A percentile compares a stretch with the other conserved stretches of the same genome.
These are phyloP conservation scores for Aspergillus sclerotialis DNA, from an alignment of 2,329 filamentous ascomycete species.

Conservation along the genomic window DNA sequence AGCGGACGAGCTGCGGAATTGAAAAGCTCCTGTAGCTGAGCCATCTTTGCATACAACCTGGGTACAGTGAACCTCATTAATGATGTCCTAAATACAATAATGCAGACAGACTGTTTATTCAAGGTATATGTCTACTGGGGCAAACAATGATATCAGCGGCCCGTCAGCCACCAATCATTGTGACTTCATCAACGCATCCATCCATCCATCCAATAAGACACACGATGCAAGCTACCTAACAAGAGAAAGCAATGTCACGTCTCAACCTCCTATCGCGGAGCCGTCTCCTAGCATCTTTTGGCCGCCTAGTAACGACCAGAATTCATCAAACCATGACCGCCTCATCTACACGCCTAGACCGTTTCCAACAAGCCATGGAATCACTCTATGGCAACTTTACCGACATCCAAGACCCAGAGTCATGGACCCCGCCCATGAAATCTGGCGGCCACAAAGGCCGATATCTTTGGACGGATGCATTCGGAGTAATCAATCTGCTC, in stretches of 20 bases:
- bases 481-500: constrained; percentile 53
- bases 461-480: constrained; percentile 57
- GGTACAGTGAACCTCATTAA: not conserved
- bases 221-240: no score
- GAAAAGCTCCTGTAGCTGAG: constrained; percentile 27
- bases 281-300: not conserved
- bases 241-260: no score
- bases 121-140: not conserved
- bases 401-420: constrained; percentile 19
- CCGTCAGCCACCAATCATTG: not conserved
- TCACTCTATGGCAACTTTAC: constrained; percentile 34
- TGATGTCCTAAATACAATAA: not conserved
- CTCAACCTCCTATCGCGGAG: no score
- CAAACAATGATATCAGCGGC: not conserved
- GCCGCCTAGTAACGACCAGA: no score
- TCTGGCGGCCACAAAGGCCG: constrained; percentile 51
- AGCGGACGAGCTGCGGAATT: constrained; percentile 30
- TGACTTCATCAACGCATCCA: no score
- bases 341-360: constrained; percentile 18
- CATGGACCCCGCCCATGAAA: constrained; percentile 45
- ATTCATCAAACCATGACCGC: constrained; percentile 6
- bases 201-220: no score
- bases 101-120: not conserved
- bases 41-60: constrained; percentile 10
- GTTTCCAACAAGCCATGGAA: constrained; percentile 32